Evolutionary conservation across 2,329 filamentous ascomycete genomes (phyloP), one percentile per base, ranked within the genome.

Genomic region (Proliferodiscus dingleyae): DNA sequence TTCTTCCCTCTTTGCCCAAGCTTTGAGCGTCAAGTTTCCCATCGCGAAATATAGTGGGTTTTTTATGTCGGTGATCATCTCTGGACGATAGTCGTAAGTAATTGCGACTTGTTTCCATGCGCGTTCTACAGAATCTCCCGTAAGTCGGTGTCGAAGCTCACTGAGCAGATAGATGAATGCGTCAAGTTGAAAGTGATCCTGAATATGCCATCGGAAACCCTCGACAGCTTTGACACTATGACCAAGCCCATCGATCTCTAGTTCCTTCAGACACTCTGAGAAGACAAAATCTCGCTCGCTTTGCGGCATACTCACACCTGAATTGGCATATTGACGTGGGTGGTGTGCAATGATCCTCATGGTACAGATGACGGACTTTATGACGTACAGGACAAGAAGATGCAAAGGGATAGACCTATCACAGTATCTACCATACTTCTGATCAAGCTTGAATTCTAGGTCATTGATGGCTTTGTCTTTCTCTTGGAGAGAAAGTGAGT

Each of bases 401-500:
- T 72, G 69, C 2, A 70, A 41, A 0, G 69, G 68, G 15, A 66
- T 64, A 2, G 64, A 59, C 3, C 68, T 61, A 52, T 72, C 68
- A 50, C 68, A 70, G 45, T 67, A 67, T 9, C 64, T 57, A 1
- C 71, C 49, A 37, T 63, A 72, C 36, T 66, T 68, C 29, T 66
- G 58, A 41, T 72, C 63, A 9, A 75, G 59, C 9, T 38, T 36
- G n/a, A 46, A 43, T 26, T 61, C 61, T 4, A 62, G 38, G 21
- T 57, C 59, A 45, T 63, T 50, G 19, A 63, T 61, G 3, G 53
- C 46, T 28, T 54, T 58, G 19, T 61, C 56, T 36, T 62, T 62
- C 22, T 54, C 49, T 13, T 24, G 29, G 5, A 54, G 32, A 16
- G 47, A n/a, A 5, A 52, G 48, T 1, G 32, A 30, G 15, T 41